These are phyloP conservation scores for Neofusicoccum parvum DNA, from an alignment of 2,329 filamentous ascomycete genomes.

Conservation along the genomic window DNA sequence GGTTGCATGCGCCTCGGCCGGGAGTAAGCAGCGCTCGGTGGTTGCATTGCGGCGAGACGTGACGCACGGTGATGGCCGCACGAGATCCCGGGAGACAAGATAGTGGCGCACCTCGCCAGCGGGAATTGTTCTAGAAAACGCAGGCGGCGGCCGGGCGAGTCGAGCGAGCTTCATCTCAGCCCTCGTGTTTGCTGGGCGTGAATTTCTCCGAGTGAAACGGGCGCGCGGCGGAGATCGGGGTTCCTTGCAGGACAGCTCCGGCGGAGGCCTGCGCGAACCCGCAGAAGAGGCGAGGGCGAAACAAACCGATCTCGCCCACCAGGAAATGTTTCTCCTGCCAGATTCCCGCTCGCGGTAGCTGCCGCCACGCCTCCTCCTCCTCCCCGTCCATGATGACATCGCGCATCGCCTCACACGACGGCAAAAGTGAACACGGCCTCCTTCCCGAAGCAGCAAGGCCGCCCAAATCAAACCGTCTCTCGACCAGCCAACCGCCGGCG, in stretches of 20 bases:
- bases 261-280: too few relatives aligned
- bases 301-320: too few relatives aligned
- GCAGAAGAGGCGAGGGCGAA: too few relatives aligned
- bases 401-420: background rate
- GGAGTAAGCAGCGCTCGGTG: background rate
- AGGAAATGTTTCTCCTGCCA: too few relatives aligned
- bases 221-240: too few relatives aligned
- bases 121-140: background rate
- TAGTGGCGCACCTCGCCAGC: background rate
- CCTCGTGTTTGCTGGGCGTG: too few relatives aligned
- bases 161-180: too few relatives aligned
- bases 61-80: too few relatives aligned
- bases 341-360: too few relatives aligned
- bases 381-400: background rate
- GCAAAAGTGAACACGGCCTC: background rate
- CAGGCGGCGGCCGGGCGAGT: background rate
- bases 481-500: background rate
- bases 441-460: slow-evolving; percentile 1
- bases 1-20: background rate
- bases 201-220: too few relatives aligned
- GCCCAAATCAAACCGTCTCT: background rate
- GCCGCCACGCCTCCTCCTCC: too few relatives aligned
- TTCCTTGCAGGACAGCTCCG: too few relatives aligned
- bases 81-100: background rate
- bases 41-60: background rate